Base-by-base conservation (phyloP, 768 basidiomycete genomes). In the Exsudoporus frostii region DNA sequence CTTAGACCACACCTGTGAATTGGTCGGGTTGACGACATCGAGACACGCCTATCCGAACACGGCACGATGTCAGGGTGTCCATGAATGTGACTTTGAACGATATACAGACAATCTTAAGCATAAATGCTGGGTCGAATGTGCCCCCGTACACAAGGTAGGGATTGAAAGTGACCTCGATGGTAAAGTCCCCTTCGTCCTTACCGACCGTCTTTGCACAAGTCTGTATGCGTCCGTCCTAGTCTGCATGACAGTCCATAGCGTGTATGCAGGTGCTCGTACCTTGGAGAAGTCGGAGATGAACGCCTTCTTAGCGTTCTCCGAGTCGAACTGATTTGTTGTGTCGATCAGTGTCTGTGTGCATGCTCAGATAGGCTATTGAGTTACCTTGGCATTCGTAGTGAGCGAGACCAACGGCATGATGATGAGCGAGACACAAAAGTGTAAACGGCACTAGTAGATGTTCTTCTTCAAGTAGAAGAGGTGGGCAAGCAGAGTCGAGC, bases 111-210 rank as follows among this genome's bases (percentile, higher is more conserved):
- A 86, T 70, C 43, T 65, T 68, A 48, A 89, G 69, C 45, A 78
- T 71, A 67, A 86, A 79, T 4, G 85, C 82, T n/a, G 86, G 86
- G 15, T 87, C 85, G 48, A 85, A 79, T 4, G 79, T 79, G 14
- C 86, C 86, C 19, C 58, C 73, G 61, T 82, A 88, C 4, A 82
- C 76, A 53, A 88, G 75, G 33, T 73, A 75, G 48, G 87, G 82
- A 58, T 84, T 82, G 71, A 83, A 75, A 11, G 66, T 73, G 59
- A 83, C 76, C 56, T 76, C 75, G 56, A 81, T 71, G 19, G 76
- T 73, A 57, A 89, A 81, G 57, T 77, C 75, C 14, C 52, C 27
- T 60, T 84, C 79, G 0, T 83, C 83, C 62, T 85, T 88, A 1
- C 66, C 65, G 55, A 88, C 65, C 9, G 73, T 73, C 50, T 77